These are phyloP conservation scores for Xanthoconium stramineum DNA, from an alignment of 768 basidiomycete genomes.

Conservation along the genomic window DNA sequence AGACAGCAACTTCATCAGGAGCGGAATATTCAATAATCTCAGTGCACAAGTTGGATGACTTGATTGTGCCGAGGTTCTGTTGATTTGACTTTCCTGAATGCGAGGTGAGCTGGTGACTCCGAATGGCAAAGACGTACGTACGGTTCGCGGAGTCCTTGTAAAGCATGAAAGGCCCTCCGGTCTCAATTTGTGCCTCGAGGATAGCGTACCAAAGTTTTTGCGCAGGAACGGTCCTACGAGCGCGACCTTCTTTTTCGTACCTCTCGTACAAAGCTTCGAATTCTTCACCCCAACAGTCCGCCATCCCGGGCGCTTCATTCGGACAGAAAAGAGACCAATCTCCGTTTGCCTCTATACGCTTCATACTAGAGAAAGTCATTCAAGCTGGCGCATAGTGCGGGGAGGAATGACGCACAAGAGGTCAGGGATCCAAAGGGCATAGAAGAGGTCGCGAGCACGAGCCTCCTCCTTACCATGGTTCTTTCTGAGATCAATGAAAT, in stretches of 20 bases:
- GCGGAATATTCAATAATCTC: conserved; percentile 99
- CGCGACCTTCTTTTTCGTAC: conserved; percentile 89
- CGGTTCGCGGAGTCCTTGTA: conserved; percentile 97
- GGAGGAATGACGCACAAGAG: conserved; percentile 65
- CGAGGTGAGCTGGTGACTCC: not conserved
- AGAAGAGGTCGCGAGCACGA: conserved; percentile 95
- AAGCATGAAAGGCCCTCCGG: conserved; percentile 98
- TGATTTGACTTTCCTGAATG: conserved; percentile 93
- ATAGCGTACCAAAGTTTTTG: conserved; percentile 99
- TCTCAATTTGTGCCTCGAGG: conserved; percentile 96
- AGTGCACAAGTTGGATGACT: conserved; percentile 98
- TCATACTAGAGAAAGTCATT: conserved; percentile 63
- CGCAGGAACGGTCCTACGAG: conserved; percentile 80
- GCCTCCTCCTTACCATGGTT: conserved; percentile 99
- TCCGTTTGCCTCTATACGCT: conserved; percentile 84
- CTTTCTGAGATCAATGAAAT: conserved; percentile 96
- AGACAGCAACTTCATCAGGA: conserved; percentile 96
- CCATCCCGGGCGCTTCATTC: conserved; percentile 87
- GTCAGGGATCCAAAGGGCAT: conserved; percentile 96
- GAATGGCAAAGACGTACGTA: conserved; percentile 36
- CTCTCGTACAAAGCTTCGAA: conserved; percentile 83
- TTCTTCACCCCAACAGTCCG: conserved; percentile 85
- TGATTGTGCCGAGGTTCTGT: conserved; percentile 97
- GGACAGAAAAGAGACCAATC: conserved; percentile 99
- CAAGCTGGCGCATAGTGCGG: not conserved